phyloP scores from a whole-genome alignment of 2,329 filamentous ascomycete genomes.

The Penicillium vulpinum region DNA sequence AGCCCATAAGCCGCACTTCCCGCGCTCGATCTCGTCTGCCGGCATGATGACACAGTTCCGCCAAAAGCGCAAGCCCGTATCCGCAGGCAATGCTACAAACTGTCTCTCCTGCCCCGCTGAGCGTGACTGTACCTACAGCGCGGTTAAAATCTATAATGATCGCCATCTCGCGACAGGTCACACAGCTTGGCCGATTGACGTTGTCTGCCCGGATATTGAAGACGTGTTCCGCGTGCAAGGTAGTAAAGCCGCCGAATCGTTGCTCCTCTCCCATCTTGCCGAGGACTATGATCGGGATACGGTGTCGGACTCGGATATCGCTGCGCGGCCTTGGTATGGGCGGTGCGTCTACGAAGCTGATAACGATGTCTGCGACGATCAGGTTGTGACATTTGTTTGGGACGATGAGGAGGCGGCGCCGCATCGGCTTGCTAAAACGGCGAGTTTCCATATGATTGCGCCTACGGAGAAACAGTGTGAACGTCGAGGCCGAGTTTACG shows the following conservation, averaged over 20 bases:
- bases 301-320: conserved; percentile 54
- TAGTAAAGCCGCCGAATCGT: conserved; percentile 51
- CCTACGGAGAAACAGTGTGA: conserved; percentile 85
- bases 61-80: conserved; percentile 69
- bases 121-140: conserved; percentile 77
- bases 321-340: conserved; percentile 70
- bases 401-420: conserved; percentile 60
- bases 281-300: conserved; percentile 59
- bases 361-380: conserved; percentile 92
- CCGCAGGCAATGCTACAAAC: conserved; percentile 77
- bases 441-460: conserved; percentile 90
- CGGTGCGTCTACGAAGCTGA: conserved; percentile 93
- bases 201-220: conserved; percentile 91
- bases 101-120: conserved; percentile 79
- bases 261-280: conserved; percentile 50
- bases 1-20: conserved; percentile 63
- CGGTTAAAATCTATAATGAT: conserved; percentile 77
- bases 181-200: conserved; percentile 77
- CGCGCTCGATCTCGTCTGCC: conserved; percentile 70
- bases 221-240: conserved; percentile 59
- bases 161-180: conserved; percentile 66
- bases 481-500: conserved; percentile 81
- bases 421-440: conserved; percentile 71
- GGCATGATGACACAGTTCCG: conserved; percentile 79
- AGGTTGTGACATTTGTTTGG: conserved; percentile 85